Percentiles rank a stretch among this genome's conserved stretches.
Evolutionary conservation across 139 green algal species (phyloP).

Genomic region (Picochlorum sp.): DNA sequence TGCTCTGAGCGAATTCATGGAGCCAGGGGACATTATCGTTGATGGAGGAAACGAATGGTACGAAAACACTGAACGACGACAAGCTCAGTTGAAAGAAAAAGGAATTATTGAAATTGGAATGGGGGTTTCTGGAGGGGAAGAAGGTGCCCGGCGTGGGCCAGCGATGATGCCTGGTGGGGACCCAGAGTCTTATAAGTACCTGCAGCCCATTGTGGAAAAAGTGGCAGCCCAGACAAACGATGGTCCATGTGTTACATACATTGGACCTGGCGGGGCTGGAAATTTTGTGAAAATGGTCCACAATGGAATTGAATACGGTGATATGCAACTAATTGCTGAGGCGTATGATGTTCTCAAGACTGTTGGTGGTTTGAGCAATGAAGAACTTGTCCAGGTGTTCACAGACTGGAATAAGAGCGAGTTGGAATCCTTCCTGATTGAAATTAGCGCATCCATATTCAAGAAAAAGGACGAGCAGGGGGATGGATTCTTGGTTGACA

Average conservation of each 20-base stretch:
- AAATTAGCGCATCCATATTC: constrained; percentile 91
- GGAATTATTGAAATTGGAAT: constrained; percentile 95
- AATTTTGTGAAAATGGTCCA: constrained; percentile 99
- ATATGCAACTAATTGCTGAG: constrained; percentile 99
- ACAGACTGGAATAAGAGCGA: constrained; percentile 82
- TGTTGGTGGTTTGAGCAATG: constrained; percentile 87
- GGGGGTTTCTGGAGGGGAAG: constrained; percentile 95
- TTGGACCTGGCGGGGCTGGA: constrained; percentile 60
- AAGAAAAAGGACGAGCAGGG: constrained; percentile 67
- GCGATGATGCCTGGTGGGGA: constrained; percentile 97
- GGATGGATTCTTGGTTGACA: constrained; percentile 80
- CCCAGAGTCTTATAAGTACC: constrained; percentile 68
- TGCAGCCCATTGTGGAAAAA: constrained; percentile 84
- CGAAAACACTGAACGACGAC: constrained; percentile 94
- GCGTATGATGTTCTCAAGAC: constrained; percentile 94
- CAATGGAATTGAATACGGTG: constrained; percentile 99
- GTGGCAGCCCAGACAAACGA: constrained; percentile 93
- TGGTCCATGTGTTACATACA: constrained; percentile 83
- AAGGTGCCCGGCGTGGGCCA: constrained; percentile 87
- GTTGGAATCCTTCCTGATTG: constrained; percentile 85
- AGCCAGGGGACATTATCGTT: constrained; percentile 95
- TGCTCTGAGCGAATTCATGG: constrained; percentile 72
- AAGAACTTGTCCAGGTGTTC: constrained; percentile 83
- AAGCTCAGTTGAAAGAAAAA: constrained; percentile 58
- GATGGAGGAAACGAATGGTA: constrained; percentile 98